phyloP scores from a whole-genome alignment of 768 basidiomycete species.

The Candolleomyces aberdarensis region DNA sequence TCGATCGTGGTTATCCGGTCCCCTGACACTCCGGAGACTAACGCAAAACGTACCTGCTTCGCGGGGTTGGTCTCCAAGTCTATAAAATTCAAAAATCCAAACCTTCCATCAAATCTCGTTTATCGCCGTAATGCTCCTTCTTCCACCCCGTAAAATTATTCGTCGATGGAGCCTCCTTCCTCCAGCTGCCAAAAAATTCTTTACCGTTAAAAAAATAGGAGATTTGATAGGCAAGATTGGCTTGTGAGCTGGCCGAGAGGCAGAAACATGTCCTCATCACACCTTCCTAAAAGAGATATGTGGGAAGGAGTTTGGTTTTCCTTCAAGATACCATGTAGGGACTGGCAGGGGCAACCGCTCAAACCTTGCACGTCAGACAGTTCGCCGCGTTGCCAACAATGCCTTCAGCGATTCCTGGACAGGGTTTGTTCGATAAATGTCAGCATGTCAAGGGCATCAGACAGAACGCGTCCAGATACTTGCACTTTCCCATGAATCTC shows the following conservation, averaged over 20 bases:
- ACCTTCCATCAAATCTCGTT: conserved; percentile 4
- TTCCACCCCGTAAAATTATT: not conserved
- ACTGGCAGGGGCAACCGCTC: conserved; percentile 8
- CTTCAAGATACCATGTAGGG: conserved; percentile 11
- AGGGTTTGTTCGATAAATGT: not conserved
- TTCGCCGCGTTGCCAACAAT: not conserved
- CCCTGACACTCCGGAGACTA: conserved; percentile 33
- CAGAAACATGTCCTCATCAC: conserved; percentile 4
- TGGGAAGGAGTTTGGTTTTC: conserved; percentile 4
- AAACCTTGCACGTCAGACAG: not conserved
- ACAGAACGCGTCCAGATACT: conserved; percentile 6
- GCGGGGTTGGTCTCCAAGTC: conserved; percentile 5
- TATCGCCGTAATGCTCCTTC: not conserved
- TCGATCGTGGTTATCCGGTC: conserved; percentile 39
- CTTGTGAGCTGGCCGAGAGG: conserved; percentile 2
- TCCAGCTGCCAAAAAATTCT: not conserved
- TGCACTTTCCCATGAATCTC: not conserved
- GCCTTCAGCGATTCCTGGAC: not conserved
- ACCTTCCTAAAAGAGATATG: conserved; percentile 4
- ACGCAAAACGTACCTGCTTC: conserved; percentile 10
- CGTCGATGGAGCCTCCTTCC: not conserved
- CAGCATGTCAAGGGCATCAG: not conserved
- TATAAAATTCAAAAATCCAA: conserved; percentile 8
- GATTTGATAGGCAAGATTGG: not conserved
- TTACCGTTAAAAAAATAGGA: not conserved